Conservation (phyloP, 176 grass and related monocot genomes). For the Zizania latifolia region DNA sequence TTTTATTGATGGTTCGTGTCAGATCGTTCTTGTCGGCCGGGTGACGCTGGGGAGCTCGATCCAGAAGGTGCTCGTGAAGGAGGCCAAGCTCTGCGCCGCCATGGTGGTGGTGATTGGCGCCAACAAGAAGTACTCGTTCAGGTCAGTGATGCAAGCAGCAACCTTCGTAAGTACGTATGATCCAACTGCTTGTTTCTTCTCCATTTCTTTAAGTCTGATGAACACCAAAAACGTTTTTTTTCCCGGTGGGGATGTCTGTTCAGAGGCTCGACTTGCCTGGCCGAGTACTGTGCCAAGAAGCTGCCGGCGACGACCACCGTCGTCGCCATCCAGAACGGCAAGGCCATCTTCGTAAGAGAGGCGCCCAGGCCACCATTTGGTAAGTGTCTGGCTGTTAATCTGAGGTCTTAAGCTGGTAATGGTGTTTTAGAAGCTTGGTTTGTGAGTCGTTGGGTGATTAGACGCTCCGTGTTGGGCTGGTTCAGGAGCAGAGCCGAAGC, state of each 20-base stretch:
- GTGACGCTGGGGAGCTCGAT: constrained; percentile 80
- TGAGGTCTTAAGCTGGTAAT: not conserved
- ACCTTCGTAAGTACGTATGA: constrained; percentile 36
- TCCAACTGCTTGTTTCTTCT: constrained; percentile 35
- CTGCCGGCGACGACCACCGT: constrained; percentile 69
- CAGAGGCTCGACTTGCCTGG: constrained; percentile 65
- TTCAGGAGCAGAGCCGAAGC: constrained; percentile 59
- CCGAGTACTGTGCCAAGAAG: constrained; percentile 90
- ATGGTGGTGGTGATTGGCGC: constrained; percentile 67
- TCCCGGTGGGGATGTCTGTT: not conserved
- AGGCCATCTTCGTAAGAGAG: constrained; percentile 65
- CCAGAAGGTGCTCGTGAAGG: constrained; percentile 71
- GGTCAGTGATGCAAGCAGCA: constrained; percentile 43
- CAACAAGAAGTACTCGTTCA: constrained; percentile 70
- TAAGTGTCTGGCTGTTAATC: constrained; percentile 9
- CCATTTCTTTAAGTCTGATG: constrained; percentile 19
- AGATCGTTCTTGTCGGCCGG: constrained; percentile 80
- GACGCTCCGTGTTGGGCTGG: not conserved
- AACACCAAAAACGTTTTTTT: not conserved
- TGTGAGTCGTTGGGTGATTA: too few species aligned
- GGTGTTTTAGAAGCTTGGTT: not conserved
- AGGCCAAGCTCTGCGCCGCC: constrained; percentile 82
- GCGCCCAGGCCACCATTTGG: constrained; percentile 46
- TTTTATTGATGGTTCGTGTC: constrained; percentile 9
- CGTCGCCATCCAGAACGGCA: constrained; percentile 72